Percentiles rank a stretch among this genome's conserved stretches.
phyloP scores from a whole-genome alignment of 805 yeast genomes.

The Nakazawaea peltata region DNA sequence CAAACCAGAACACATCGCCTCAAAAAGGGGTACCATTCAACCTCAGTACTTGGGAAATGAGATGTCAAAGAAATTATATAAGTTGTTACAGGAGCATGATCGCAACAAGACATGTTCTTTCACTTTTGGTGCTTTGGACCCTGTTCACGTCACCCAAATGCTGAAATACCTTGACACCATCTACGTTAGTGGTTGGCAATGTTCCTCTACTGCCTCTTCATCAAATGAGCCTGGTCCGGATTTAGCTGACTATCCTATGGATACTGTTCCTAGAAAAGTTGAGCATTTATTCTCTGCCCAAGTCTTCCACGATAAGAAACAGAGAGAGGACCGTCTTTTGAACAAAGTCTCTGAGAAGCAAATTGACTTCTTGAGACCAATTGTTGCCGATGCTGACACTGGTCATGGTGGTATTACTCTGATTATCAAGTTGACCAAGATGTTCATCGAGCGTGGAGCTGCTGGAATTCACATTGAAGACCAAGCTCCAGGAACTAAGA shows the following conservation, averaged over 20 bases:
- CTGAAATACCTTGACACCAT: constrained; percentile 89
- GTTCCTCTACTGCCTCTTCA: constrained; percentile 95
- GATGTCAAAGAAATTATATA: constrained; percentile 78
- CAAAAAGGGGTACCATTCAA: constrained; percentile 76
- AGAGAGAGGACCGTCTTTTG: constrained; percentile 72
- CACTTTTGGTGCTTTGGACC: constrained; percentile 95
- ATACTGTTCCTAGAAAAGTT: constrained; percentile 97
- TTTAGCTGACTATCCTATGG: constrained; percentile 97
- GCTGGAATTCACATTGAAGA: constrained; percentile 99
- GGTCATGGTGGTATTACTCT: constrained; percentile 99
- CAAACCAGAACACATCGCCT: constrained; percentile 81
- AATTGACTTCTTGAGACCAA: constrained; percentile 87
- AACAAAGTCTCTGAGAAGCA: constrained; percentile 57
- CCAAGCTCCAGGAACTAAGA: constrained; percentile 98
- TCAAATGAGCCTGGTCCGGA: constrained; percentile 98
- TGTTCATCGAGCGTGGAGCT: constrained; percentile 97
- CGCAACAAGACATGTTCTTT: constrained; percentile 65
- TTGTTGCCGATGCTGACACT: constrained; percentile 96
- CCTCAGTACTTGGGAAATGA: constrained; percentile 67
- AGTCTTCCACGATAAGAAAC: constrained; percentile 94
- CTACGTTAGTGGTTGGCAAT: constrained; percentile 98
- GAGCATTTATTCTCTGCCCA: constrained; percentile 97
- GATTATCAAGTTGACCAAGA: constrained; percentile 86
- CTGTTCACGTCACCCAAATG: constrained; percentile 94
- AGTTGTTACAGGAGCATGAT: constrained; percentile 65